phyloP scores from a whole-genome alignment of 345 rosid species.

The Citrus australasica region DNA sequence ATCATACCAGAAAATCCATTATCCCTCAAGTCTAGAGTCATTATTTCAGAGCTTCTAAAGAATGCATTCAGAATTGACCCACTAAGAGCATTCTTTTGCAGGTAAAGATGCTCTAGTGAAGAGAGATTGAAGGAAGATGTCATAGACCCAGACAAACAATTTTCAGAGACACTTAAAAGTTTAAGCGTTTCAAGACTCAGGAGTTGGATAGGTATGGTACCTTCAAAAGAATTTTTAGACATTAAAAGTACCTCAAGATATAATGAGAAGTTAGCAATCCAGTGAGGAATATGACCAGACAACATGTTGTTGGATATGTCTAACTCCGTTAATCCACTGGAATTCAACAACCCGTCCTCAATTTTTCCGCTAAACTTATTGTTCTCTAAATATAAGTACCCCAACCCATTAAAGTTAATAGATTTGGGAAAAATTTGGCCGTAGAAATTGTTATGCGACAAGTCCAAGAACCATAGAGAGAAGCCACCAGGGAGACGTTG shows the following conservation, averaged over 20 bases:
- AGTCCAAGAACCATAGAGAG: background rate
- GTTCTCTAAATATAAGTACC: background rate
- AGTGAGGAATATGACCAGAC: background rate
- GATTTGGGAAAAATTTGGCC: background rate
- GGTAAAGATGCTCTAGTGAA: background rate
- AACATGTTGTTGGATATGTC: background rate
- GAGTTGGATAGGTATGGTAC: background rate
- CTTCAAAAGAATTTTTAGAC: background rate
- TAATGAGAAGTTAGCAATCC: background rate
- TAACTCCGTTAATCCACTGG: rapidly evolving
- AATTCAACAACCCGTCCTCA: background rate
- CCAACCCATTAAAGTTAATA: background rate
- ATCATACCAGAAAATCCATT: background rate
- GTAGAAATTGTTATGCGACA: background rate
- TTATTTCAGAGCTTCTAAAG: background rate
- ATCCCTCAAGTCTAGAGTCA: background rate
- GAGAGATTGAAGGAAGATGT: background rate
- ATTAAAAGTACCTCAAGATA: background rate
- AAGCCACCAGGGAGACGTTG: background rate
- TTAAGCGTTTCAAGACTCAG: background rate
- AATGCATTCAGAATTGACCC: background rate
- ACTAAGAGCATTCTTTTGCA: background rate
- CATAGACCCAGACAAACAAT: background rate
- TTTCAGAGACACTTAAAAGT: background rate
- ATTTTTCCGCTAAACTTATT: background rate